phyloP scores from a whole-genome alignment of 768 basidiomycete genomes.

The Russula olivacea region DNA sequence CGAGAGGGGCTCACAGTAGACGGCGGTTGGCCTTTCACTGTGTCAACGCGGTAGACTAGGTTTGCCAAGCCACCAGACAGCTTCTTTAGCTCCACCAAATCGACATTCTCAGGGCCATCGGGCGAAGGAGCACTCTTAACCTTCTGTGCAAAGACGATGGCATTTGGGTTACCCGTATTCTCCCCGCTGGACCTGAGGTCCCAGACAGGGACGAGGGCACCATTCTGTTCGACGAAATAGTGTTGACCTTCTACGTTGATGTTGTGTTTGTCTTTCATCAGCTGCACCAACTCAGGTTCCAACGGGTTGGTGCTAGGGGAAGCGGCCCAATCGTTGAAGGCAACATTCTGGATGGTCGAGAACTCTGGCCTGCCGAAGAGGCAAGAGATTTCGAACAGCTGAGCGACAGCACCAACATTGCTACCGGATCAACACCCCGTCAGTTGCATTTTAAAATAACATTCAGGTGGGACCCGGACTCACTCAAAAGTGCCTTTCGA shows the following conservation, averaged over 20 bases:
- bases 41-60: slow-evolving; percentile 16
- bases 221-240: slow-evolving; percentile 8
- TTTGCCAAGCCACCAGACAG: slow-evolving; percentile 1
- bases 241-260: slow-evolving; percentile 11
- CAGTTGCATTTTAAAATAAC: neutral
- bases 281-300: too few relatives aligned
- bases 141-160: slow-evolving; percentile 10
- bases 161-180: neutral
- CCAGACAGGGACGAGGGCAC: slow-evolving; percentile 5
- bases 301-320: neutral
- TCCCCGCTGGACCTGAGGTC: slow-evolving; percentile 14
- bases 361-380: neutral
- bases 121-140: slow-evolving; percentile 7
- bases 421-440: neutral
- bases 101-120: neutral
- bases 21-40: slow-evolving; percentile 15
- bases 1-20: neutral
- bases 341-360: neutral
- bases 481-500: slow-evolving; percentile 6
- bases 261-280: too few relatives aligned
- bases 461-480: neutral
- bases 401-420: slow-evolving; percentile 16
- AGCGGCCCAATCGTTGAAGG: slow-evolving; percentile 1
- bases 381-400: slow-evolving; percentile 20
- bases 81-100: slow-evolving; percentile 16